Base-by-base conservation (phyloP, 768 basidiomycete genomes). In the Lactarius hatsudake region DNA sequence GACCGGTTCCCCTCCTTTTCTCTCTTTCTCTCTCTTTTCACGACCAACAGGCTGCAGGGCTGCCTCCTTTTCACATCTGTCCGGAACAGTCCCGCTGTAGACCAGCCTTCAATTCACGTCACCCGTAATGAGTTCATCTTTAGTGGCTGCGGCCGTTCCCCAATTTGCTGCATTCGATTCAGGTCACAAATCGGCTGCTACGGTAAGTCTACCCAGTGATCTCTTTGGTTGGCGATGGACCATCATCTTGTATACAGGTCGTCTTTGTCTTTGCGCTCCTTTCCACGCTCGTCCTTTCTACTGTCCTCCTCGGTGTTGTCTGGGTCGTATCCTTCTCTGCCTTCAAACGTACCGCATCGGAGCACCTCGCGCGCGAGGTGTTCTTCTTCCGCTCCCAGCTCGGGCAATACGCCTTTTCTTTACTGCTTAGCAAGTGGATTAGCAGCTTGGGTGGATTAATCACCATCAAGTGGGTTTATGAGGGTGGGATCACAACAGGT, bases 361-460 rank as follows among this genome's bases (percentile, higher is more conserved):
- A 59, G 71, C 48, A 61, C 12, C 34, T 48, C 26, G 64, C 71
- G 5, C 73, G 75, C 38, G 85, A 86, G 74, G 83, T 81, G 51
- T 77, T 85, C 66, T 90, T 91, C 75, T 89, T 91, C 75, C 81
- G 83, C 64, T 89, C 88, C 8, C 88, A 89, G 69, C 81, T 90
- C 17, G 90, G 90, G 1, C 82, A 83, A 59, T 90, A 90, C 73
- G 82, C 84, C n/a, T 81, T 79, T 45, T 89, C 85, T 72, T 79
- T 92, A 64, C 78, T 90, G 67, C 70, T 86, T 32, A 82, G 83
- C 67, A 86, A 90, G 74, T 76, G 84, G 62, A 76, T 87, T 73
- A 83, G 78, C 64, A 80, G 82, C 38, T 61, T 80, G 18, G 80
- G 86, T 61, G 87, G 86, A 45, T 74, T 88, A 10, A 79, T 90